Conservation (phyloP, 306 rosid species). For the Crotalaria pallida region DNA sequence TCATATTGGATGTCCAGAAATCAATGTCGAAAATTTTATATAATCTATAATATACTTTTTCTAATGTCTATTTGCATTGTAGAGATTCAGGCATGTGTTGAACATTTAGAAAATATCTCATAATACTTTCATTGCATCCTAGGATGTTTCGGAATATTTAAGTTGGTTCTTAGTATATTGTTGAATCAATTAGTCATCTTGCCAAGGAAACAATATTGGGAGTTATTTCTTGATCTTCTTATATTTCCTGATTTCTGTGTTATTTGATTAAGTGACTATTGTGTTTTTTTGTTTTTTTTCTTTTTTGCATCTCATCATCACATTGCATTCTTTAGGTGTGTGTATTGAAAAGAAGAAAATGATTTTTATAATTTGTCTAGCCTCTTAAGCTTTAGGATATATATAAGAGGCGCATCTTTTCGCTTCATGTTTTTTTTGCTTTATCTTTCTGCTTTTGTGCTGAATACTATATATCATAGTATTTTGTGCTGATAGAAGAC, state of each 20-base stretch:
- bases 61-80: background rate
- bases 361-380: background rate
- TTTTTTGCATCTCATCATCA: too few relatives aligned
- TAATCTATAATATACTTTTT: background rate
- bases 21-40: background rate
- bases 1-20: background rate
- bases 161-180: too few relatives aligned
- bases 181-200: too few relatives aligned
- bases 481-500: slow-evolving; percentile 6
- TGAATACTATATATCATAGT: background rate
- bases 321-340: background rate
- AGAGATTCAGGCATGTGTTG: background rate
- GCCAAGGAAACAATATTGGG: too few relatives aligned
- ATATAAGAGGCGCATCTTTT: slow-evolving; percentile 11
- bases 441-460: slow-evolving; percentile 3
- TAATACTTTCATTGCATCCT: too few relatives aligned
- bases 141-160: too few relatives aligned
- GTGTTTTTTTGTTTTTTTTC: too few relatives aligned
- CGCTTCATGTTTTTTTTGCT: background rate
- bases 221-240: too few relatives aligned
- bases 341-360: background rate
- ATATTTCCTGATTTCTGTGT: too few relatives aligned
- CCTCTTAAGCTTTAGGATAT: background rate
- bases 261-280: too few relatives aligned
- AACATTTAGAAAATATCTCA: too few relatives aligned